Evolutionary conservation across 176 grass and related monocot species (phyloP).

Genomic region (Phoenix dactylifera): DNA sequence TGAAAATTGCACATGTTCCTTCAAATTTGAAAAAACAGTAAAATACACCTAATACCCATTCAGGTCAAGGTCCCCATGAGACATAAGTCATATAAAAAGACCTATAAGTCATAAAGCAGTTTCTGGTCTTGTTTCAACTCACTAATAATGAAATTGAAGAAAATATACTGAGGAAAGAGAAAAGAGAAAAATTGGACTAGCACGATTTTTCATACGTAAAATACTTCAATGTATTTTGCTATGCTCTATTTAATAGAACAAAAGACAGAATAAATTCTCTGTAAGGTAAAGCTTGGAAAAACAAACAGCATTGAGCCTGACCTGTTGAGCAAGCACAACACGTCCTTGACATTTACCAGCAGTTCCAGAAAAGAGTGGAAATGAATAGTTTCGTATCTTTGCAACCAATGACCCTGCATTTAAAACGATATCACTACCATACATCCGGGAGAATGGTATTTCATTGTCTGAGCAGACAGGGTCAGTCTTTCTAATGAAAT

Average conservation of each 20-base stretch:
- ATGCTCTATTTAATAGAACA: neutral
- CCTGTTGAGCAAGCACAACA: slow-evolving; percentile 92
- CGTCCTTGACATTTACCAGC: slow-evolving; percentile 87
- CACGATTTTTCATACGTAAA: too few species aligned
- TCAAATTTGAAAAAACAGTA: too few species aligned
- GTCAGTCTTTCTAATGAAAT: slow-evolving; percentile 66
- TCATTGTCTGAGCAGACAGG: slow-evolving; percentile 65
- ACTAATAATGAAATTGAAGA: too few species aligned
- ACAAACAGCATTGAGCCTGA: slow-evolving; percentile 28
- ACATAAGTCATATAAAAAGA: too few species aligned
- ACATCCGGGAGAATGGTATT: slow-evolving; percentile 86
- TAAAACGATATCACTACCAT: slow-evolving; percentile 84
- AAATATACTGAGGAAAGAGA: too few species aligned
- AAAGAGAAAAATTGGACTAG: too few species aligned
- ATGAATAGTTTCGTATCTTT: slow-evolving; percentile 73
- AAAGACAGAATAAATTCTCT: neutral
- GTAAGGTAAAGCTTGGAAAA: slow-evolving; percentile 2
- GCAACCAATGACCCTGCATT: slow-evolving; percentile 60
- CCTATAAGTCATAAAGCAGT: too few species aligned
- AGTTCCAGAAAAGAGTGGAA: slow-evolving; percentile 71
- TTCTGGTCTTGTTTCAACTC: too few species aligned
- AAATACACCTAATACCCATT: too few species aligned
- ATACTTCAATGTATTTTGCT: too few species aligned
- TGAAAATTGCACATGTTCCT: too few species aligned
- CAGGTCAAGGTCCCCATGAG: too few species aligned